Conservation (phyloP, 1,139 yeast species). For the Yamadazyma blattariae region DNA sequence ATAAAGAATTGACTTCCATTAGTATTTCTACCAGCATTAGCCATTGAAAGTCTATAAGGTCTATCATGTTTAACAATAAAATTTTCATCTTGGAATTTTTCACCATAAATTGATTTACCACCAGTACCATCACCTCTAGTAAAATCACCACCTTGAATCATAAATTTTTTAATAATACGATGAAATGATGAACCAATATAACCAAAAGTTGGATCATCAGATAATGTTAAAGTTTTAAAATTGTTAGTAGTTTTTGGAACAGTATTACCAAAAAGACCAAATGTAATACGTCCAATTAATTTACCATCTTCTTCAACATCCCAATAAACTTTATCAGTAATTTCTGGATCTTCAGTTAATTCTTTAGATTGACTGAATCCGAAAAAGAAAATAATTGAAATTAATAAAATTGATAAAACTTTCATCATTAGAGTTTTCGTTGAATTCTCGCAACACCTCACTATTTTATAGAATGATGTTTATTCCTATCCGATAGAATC, state of each 20-base stretch:
- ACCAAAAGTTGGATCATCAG: slow-evolving; percentile 55
- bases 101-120: slow-evolving; percentile 59
- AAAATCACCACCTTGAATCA: slow-evolving; percentile 65
- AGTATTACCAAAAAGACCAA: slow-evolving; percentile 69
- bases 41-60: slow-evolving; percentile 61
- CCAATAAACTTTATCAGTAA: slow-evolving; percentile 78
- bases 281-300: slow-evolving; percentile 61
- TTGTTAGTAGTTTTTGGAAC: slow-evolving; percentile 61
- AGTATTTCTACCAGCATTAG: slow-evolving; percentile 60
- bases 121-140: slow-evolving; percentile 60
- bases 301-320: slow-evolving; percentile 82
- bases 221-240: slow-evolving; percentile 56
- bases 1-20: slow-evolving; percentile 67
- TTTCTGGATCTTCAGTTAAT: slow-evolving; percentile 48
- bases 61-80: slow-evolving; percentile 55
- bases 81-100: slow-evolving; percentile 56
- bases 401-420: slow-evolving; percentile 21
- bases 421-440: slow-evolving; percentile 23
- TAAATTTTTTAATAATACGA: slow-evolving; percentile 55
- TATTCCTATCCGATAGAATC: no score
- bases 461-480: no score
- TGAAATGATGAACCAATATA: slow-evolving; percentile 54
- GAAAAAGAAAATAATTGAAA: slow-evolving; percentile 17
- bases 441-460: no score
- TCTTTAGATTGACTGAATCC: slow-evolving; percentile 22